phyloP scores from a whole-genome alignment of 2,329 filamentous ascomycete genomes.

The Helminthosporium solani region DNA sequence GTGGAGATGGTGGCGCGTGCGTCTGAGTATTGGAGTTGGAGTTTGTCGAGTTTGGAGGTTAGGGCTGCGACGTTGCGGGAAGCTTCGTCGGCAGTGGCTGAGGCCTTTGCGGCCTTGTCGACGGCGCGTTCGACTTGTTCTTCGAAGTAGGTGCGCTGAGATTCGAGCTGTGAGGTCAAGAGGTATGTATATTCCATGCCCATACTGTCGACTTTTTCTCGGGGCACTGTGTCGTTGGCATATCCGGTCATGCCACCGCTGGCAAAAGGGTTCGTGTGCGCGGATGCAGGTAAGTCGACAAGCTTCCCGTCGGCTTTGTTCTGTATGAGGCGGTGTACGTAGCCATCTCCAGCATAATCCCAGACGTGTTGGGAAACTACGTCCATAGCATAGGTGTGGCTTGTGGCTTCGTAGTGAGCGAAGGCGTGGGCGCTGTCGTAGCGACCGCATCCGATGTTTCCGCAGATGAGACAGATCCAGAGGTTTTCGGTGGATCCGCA shows the following conservation, averaged over 20 bases:
- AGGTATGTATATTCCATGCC: slow-evolving; percentile 93
- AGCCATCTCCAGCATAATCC: slow-evolving; percentile 95
- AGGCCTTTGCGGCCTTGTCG: slow-evolving; percentile 80
- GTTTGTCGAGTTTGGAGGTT: slow-evolving; percentile 50
- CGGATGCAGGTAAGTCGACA: slow-evolving; percentile 73
- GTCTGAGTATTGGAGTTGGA: slow-evolving; percentile 57
- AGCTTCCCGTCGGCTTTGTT: slow-evolving; percentile 91
- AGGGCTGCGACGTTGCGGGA: slow-evolving; percentile 51
- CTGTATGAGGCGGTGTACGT: slow-evolving; percentile 92
- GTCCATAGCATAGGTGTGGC: slow-evolving; percentile 90
- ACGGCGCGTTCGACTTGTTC: slow-evolving; percentile 85
- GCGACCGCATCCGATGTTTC: slow-evolving; percentile 86
- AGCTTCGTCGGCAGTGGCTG: slow-evolving; percentile 65
- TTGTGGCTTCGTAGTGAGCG: slow-evolving; percentile 85
- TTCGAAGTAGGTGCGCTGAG: slow-evolving; percentile 90
- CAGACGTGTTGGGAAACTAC: slow-evolving; percentile 92
- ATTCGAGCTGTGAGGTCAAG: slow-evolving; percentile 88
- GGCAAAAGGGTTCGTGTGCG: slow-evolving; percentile 18
- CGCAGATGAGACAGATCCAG: slow-evolving; percentile 95
- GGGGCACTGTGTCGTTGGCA: slow-evolving; percentile 64
- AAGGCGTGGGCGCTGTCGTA: slow-evolving; percentile 95
- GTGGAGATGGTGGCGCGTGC: slow-evolving; percentile 59
- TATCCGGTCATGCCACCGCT: slow-evolving; percentile 46
- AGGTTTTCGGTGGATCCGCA: slow-evolving; percentile 81
- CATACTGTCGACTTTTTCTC: slow-evolving; percentile 73